Evolutionary conservation across 1,284 basidiomycete species (phyloP).

Genomic region (Leccinum angustisporum): DNA sequence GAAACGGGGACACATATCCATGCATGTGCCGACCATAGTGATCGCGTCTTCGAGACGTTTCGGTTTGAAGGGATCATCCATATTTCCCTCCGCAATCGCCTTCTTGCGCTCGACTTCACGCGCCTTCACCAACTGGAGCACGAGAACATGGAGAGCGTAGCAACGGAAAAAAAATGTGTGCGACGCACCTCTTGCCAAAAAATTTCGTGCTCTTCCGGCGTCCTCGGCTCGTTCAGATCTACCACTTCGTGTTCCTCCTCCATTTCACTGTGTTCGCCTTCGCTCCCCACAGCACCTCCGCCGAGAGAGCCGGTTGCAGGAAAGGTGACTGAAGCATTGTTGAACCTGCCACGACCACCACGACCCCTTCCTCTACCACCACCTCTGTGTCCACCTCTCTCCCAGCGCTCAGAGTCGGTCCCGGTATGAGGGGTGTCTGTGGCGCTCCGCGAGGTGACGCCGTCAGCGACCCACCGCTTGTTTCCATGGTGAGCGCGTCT

Average conservation of each 20-base stretch:
- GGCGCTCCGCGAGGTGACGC: constrained; percentile 34
- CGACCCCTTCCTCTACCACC: constrained; percentile 40
- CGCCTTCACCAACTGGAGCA: constrained; percentile 60
- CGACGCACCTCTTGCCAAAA: constrained; percentile 67
- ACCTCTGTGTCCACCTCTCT: constrained; percentile 48
- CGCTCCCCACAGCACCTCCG: constrained; percentile 29
- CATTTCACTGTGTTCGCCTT: constrained; percentile 31
- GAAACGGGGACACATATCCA: constrained; percentile 93
- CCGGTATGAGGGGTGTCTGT: constrained; percentile 36
- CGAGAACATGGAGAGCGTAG: constrained; percentile 25
- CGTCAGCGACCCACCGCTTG: constrained; percentile 53
- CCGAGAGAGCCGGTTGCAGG: constrained; percentile 25
- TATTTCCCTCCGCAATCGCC: constrained; percentile 83
- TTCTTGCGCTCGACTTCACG: constrained; percentile 74
- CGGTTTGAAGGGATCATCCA: constrained; percentile 67
- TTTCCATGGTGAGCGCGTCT: constrained; percentile 41
- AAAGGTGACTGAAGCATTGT: constrained; percentile 37
- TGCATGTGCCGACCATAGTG: constrained; percentile 87
- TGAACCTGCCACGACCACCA: constrained; percentile 39
- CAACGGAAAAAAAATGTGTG: constrained; percentile 10
- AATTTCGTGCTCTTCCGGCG: constrained; percentile 57
- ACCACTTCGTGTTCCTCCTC: constrained; percentile 27
- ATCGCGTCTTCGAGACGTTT: constrained; percentile 86
- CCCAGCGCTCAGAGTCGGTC: constrained; percentile 54
- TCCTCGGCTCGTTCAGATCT: constrained; percentile 44